phyloP scores from a whole-genome alignment of 352 stramenopile genomes.

The Thalassiosira sp. region DNA sequence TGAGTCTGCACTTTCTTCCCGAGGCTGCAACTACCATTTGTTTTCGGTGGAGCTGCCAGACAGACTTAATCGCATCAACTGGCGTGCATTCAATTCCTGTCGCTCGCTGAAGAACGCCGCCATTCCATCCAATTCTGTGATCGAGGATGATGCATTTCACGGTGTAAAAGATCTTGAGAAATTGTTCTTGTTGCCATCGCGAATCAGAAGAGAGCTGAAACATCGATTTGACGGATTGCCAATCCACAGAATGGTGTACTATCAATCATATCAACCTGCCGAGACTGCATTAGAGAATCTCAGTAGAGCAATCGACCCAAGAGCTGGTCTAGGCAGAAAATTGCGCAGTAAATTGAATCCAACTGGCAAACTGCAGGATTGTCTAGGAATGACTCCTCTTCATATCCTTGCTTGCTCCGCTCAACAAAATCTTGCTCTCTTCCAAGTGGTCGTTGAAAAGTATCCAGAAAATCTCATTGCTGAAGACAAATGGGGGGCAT shows the following conservation, averaged over 20 bases:
- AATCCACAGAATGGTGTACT: background rate
- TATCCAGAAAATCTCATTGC: constrained; percentile 18
- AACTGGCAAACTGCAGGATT: background rate
- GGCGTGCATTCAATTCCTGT: background rate
- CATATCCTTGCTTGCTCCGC: constrained; percentile 31
- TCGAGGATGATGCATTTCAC: background rate
- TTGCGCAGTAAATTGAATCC: background rate
- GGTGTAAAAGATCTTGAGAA: background rate
- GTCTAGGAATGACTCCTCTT: constrained; percentile 15
- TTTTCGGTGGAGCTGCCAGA: background rate
- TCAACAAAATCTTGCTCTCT: constrained; percentile 8
- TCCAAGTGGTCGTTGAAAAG: background rate
- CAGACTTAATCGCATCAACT: background rate
- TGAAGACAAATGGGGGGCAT: constrained; percentile 15
- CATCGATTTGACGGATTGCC: background rate
- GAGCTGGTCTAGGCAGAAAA: background rate
- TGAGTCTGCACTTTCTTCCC: background rate
- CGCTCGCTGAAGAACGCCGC: background rate
- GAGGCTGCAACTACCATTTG: background rate
- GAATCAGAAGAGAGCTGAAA: background rate
- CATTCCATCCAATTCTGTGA: background rate
- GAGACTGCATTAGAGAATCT: background rate
- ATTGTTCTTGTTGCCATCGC: background rate
- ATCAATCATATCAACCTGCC: background rate
- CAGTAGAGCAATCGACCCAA: background rate